Conservation (phyloP, 371 early-diverging fungal species). For the Furculomyces boomerangus region DNA sequence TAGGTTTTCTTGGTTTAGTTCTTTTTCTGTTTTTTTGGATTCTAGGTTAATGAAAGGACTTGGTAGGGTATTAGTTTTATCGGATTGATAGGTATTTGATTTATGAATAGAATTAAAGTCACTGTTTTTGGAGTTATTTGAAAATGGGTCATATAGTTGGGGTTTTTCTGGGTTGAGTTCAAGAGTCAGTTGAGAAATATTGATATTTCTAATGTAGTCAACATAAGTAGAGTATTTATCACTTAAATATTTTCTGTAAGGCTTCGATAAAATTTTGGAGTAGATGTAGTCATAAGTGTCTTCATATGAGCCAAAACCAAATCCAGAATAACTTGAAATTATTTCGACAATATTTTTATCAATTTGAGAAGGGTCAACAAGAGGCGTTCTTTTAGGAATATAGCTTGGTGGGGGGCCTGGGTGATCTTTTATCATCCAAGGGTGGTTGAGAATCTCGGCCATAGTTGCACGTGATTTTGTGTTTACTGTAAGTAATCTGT, state of each 20-base stretch:
- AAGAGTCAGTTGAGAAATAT: too few species aligned
- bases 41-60: too few species aligned
- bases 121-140: too few species aligned
- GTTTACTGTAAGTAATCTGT: slow-evolving; percentile 20
- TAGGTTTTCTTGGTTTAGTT: too few species aligned
- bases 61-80: too few species aligned
- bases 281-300: slow-evolving; percentile 45
- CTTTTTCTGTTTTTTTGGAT: too few species aligned
- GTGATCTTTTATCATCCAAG: slow-evolving; percentile 20
- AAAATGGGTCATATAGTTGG: too few species aligned
- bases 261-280: slow-evolving; percentile 29
- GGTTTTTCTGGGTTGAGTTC: too few species aligned
- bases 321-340: slow-evolving; percentile 29
- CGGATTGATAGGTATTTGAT: too few species aligned
- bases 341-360: neutral
- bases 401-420: neutral
- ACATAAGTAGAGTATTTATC: neutral
- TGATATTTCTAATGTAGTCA: too few species aligned
- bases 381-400: neutral
- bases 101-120: too few species aligned
- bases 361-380: neutral
- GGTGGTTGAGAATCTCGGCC: slow-evolving; percentile 20
- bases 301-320: slow-evolving; percentile 68
- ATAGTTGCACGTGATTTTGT: slow-evolving; percentile 18
- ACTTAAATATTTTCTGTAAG: slow-evolving; percentile 10